Percentiles rank a stretch among this genome's conserved stretches.
Conservation (phyloP, 768 basidiomycete genomes). For the Mycena maculata region DNA sequence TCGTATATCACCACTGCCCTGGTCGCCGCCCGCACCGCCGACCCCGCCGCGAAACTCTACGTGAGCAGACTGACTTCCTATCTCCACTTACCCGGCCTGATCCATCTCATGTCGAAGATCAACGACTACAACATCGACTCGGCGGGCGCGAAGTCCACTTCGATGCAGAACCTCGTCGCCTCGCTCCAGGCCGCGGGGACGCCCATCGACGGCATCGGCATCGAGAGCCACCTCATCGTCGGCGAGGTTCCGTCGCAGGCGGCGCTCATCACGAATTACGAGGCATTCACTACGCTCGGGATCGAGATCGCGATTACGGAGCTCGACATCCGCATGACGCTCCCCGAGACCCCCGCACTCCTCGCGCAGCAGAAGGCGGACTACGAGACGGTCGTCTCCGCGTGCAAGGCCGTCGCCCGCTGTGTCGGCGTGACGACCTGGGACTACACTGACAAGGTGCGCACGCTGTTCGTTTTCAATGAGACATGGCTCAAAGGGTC, state of each 20-base stretch:
- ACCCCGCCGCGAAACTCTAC: conserved; percentile 60
- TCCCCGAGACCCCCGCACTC: conserved; percentile 61
- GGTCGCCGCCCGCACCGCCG: conserved; percentile 55
- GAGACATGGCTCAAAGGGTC: not conserved
- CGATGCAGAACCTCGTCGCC: conserved; percentile 55
- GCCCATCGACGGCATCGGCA: conserved; percentile 65
- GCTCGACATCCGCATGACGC: conserved; percentile 71
- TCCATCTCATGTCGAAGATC: conserved; percentile 26
- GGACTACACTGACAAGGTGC: conserved; percentile 44
- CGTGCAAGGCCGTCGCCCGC: conserved; percentile 58
- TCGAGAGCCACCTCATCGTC: conserved; percentile 71
- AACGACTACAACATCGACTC: conserved; percentile 46
- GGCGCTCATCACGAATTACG: conserved; percentile 58
- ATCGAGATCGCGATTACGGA: conserved; percentile 78
- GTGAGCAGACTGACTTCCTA: conserved; percentile 34
- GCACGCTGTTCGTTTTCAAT: not conserved
- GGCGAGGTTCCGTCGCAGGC: conserved; percentile 60
- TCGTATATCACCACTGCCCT: conserved; percentile 57
- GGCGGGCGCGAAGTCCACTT: conserved; percentile 54
- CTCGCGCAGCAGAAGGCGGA: conserved; percentile 68
- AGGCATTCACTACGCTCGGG: conserved; percentile 67
- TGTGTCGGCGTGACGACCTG: conserved; percentile 44
- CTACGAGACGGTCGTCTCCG: conserved; percentile 65
- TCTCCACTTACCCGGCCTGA: not conserved
- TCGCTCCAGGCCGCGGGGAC: conserved; percentile 50